phyloP scores from a whole-genome alignment of 2,329 filamentous ascomycete genomes.

The Fusarium brachygibbosum region DNA sequence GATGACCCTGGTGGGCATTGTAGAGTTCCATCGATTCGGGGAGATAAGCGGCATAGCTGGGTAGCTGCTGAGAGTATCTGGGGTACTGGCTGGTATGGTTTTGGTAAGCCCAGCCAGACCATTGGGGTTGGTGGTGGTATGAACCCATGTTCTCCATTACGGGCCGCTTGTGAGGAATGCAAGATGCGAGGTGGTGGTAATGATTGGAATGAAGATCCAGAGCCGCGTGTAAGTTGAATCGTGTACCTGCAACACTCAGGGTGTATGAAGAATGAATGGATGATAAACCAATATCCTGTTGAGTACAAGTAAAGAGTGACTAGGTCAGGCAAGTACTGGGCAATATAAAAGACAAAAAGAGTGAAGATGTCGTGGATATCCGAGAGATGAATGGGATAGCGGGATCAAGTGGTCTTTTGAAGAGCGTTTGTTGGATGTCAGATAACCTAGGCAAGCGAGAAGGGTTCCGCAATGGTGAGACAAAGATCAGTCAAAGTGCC shows the following conservation, averaged over 20 bases:
- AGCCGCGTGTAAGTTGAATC: slow-evolving; percentile 22
- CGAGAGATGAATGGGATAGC: slow-evolving; percentile 24
- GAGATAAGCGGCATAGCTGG: slow-evolving; percentile 55
- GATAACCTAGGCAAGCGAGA: slow-evolving; percentile 50
- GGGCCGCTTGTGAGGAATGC: slow-evolving; percentile 31
- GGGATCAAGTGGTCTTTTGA: slow-evolving; percentile 50
- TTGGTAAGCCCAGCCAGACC: slow-evolving; percentile 55
- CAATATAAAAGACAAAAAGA: slow-evolving; percentile 40
- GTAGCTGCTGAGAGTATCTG: slow-evolving; percentile 52
- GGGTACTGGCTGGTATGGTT: slow-evolving; percentile 49
- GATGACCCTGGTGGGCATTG: slow-evolving; percentile 54
- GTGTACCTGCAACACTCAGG: slow-evolving; percentile 12
- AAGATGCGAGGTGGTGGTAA: slow-evolving; percentile 24
- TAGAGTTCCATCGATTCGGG: slow-evolving; percentile 58
- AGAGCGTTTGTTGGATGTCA: slow-evolving; percentile 36
- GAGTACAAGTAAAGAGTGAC: slow-evolving; percentile 43
- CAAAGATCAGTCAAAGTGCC: slow-evolving; percentile 51
- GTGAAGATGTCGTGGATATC: slow-evolving; percentile 40
- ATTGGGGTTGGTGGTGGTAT: slow-evolving; percentile 54
- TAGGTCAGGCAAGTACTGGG: slow-evolving; percentile 31
- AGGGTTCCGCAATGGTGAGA: slow-evolving; percentile 53
- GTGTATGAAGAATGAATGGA: slow-evolving; percentile 30
- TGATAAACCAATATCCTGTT: slow-evolving; percentile 23
- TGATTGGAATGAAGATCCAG: slow-evolving; percentile 38
- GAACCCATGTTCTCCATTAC: slow-evolving; percentile 53